Base-by-base conservation (phyloP, 2,329 filamentous ascomycete genomes). In the Anthostomella pinea region DNA sequence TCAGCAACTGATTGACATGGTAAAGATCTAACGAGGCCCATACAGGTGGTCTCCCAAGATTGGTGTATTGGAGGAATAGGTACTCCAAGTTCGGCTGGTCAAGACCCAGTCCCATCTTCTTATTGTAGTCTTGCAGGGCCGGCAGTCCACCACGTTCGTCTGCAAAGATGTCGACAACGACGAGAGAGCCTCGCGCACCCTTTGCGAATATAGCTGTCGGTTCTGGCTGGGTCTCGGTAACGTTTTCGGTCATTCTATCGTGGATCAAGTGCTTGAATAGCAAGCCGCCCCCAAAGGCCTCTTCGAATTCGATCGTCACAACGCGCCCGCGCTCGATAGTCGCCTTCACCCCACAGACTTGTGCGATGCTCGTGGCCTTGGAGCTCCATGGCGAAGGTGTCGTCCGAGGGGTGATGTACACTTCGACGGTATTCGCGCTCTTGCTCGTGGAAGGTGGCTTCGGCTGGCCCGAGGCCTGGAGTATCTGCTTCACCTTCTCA, bases 321-420 rank as follows among this genome's bases (percentile, higher is more conserved):
- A 85, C 76, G 53, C 93, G 79, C 34, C 90, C 93, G 51, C 89
- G 80, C 68, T 98, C 93, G 50, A 97, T 86, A 9, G 15, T 15
- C 8, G 25, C 25, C 11, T 16, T 27, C 11, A 27, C 6, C 13
- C 25, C 25, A 27, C 25, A 27, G 25, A 27, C 25, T 27, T 28
- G 46, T 41, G 39, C 91, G 83, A 58, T 83, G 77, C 19, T 85
- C 75, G 35, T 79, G 65, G 26, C 75, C 69, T 51, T 81, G 79
- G 90, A 95, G 66, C 89, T 96, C 93, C 93, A 98, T 59, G 93
- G 93, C 25, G 90, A 96, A 51, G 95, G 82, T 2, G 80, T 90
- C 53, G 86, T 85, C 49, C 91, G 79, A 14, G 91, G 91, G 30
- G 77, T 81, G 40, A 95, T 75, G 59, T 89, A 87, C 59, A 86